Evolutionary conservation across 306 rosid species (phyloP).

Genomic region (Elaeagnus macrophylla): DNA sequence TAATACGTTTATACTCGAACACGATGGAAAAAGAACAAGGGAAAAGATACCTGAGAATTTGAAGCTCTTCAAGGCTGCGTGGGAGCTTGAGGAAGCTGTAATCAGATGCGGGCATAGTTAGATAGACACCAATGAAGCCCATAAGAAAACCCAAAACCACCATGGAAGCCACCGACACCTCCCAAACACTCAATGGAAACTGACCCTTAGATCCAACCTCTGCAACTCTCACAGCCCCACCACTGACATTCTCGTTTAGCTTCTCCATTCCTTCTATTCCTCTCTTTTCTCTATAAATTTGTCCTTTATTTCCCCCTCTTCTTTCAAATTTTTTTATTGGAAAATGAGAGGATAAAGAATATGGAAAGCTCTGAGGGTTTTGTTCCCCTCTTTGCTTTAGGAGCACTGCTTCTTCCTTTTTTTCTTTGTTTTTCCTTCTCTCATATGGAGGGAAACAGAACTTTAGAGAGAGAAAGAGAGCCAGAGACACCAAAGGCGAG

Average conservation of each 20-base stretch:
- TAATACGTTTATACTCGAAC: not conserved
- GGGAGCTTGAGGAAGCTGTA: constrained; percentile 97
- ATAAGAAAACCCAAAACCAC: constrained; percentile 46
- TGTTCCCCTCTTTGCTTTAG: constrained; percentile 12
- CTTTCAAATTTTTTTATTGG: constrained; percentile 8
- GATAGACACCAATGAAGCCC: constrained; percentile 59
- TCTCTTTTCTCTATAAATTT: constrained; percentile 18
- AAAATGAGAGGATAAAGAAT: constrained; percentile 8
- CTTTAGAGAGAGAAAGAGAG: no score
- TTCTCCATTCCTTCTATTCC: constrained; percentile 10
- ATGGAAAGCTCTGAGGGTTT: not conserved
- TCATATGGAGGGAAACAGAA: no score
- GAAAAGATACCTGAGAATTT: constrained; percentile 50
- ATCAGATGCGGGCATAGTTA: constrained; percentile 88
- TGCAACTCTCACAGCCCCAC: constrained; percentile 12
- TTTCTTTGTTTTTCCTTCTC: constrained; percentile 2
- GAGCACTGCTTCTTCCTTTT: constrained; percentile 10
- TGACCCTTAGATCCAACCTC: constrained; percentile 15
- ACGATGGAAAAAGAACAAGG: not conserved
- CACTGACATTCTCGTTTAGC: constrained; percentile 13
- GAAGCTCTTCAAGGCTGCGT: constrained; percentile 75
- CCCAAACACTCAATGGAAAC: constrained; percentile 58
- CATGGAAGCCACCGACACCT: constrained; percentile 50
- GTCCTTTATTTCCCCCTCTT: not conserved
- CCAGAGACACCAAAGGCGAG: not conserved